These are phyloP conservation scores for Castanospermum australe DNA, from an alignment of 306 rosid species.

Conservation along the genomic window DNA sequence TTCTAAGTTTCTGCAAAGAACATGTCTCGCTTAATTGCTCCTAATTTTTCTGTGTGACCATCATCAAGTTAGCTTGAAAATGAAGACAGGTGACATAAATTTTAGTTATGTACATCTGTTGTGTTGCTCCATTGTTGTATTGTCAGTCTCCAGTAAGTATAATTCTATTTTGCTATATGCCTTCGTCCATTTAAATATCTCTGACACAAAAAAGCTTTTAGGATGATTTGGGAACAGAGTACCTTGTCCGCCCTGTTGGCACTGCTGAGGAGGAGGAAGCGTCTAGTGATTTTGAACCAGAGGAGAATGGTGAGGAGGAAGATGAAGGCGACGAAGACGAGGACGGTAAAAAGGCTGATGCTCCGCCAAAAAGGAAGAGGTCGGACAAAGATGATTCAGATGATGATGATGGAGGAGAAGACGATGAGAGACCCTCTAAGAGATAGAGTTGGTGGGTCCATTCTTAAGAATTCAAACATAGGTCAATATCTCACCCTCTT, in stretches of 20 bases:
- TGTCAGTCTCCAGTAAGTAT: background rate
- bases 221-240: conserved; percentile 87
- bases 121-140: background rate
- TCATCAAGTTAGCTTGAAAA: background rate
- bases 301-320: conserved; percentile 70
- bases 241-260: conserved; percentile 73
- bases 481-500: conserved; percentile 31
- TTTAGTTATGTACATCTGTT: background rate
- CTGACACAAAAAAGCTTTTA: conserved; percentile 28
- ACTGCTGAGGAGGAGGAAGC: conserved; percentile 86
- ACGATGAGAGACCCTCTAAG: conserved; percentile 87
- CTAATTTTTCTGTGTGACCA: no score
- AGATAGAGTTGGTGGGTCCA: conserved; percentile 56
- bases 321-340: conserved; percentile 43
- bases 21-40: background rate
- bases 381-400: conserved; percentile 72
- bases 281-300: conserved; percentile 84
- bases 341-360: conserved; percentile 50
- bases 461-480: conserved; percentile 38
- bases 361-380: conserved; percentile 79
- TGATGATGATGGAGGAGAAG: conserved; percentile 77
- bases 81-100: background rate
- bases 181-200: background rate
- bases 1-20: background rate
- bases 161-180: background rate